Percentiles rank a stretch among this genome's conserved stretches.
phyloP scores from a whole-genome alignment of 495 filamentous ascomycete species.

The Aspergillus coremiiformis region DNA sequence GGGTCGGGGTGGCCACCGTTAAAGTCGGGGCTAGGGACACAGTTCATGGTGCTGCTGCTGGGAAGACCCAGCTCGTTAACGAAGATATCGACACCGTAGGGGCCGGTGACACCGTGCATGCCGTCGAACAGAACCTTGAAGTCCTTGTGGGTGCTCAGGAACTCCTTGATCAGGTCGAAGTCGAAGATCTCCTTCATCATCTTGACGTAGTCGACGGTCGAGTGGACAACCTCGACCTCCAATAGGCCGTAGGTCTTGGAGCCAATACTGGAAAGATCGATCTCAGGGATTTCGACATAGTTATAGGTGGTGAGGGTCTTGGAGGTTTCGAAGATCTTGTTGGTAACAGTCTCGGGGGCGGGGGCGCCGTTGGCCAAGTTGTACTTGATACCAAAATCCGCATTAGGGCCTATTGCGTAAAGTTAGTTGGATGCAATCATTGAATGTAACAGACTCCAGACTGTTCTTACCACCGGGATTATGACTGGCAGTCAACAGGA shows the following conservation, averaged over 20 bases:
- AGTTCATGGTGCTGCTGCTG: slow-evolving; percentile 80
- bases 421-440: not conserved
- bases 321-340: slow-evolving; percentile 90
- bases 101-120: slow-evolving; percentile 88
- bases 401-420: slow-evolving; percentile 63
- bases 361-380: slow-evolving; percentile 94
- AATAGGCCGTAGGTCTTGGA: slow-evolving; percentile 73
- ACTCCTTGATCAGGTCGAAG: slow-evolving; percentile 88
- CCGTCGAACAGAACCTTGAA: slow-evolving; percentile 98
- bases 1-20: slow-evolving; percentile 95
- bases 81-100: slow-evolving; percentile 92
- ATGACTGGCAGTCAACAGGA: slow-evolving; percentile 93
- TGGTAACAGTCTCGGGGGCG: slow-evolving; percentile 89
- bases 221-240: slow-evolving; percentile 93
- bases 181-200: slow-evolving; percentile 99
- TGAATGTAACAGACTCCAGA: not conserved
- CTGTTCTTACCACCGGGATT: slow-evolving; percentile 82
- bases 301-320: slow-evolving; percentile 89
- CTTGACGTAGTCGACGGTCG: slow-evolving; percentile 80
- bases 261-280: slow-evolving; percentile 80
- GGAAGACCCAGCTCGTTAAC: slow-evolving; percentile 81
- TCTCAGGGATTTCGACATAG: slow-evolving; percentile 73
- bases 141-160: slow-evolving; percentile 74
- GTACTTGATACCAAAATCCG: slow-evolving; percentile 99
- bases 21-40: slow-evolving; percentile 86